phyloP scores from a whole-genome alignment of 192 early-diverging fungal genomes.

The Coemansia sp. region DNA sequence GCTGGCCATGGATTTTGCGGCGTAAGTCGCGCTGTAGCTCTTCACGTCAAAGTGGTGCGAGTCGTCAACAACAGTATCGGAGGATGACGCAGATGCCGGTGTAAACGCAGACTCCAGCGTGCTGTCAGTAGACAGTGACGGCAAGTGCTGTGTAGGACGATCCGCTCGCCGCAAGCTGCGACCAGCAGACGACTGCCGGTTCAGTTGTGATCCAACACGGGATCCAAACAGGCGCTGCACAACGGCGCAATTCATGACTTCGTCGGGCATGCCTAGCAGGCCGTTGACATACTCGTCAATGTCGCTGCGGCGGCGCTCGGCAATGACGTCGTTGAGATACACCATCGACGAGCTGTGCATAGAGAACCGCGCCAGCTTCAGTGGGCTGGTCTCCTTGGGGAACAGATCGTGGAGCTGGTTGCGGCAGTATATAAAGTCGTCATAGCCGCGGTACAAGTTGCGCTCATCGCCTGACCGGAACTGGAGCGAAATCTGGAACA shows the following conservation, averaged over 20 bases:
- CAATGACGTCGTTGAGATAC: conserved; percentile 68
- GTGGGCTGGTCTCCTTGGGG: conserved; percentile 61
- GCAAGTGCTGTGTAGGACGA: conserved; percentile 27
- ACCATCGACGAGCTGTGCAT: conserved; percentile 70
- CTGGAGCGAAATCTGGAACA: conserved; percentile 67
- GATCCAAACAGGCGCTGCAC: conserved; percentile 55
- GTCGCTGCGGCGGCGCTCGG: conserved; percentile 65
- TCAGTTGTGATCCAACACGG: conserved; percentile 16
- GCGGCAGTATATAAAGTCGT: conserved; percentile 81
- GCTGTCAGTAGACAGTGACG: conserved; percentile 42
- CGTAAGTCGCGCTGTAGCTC: conserved; percentile 13
- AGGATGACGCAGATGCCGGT: conserved; percentile 44
- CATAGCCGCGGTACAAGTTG: conserved; percentile 72
- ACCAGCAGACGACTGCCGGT: neutral
- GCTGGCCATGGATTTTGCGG: conserved; percentile 22
- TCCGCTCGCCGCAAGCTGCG: conserved; percentile 11
- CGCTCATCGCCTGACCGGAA: conserved; percentile 60
- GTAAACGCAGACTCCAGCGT: conserved; percentile 27
- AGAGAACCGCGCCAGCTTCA: conserved; percentile 54
- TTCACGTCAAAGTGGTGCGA: conserved; percentile 15
- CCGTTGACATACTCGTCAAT: conserved; percentile 71
- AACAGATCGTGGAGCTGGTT: conserved; percentile 68
- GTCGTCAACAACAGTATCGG: conserved; percentile 38
- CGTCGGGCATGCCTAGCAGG: conserved; percentile 60
- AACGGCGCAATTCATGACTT: conserved; percentile 56